A percentile compares a stretch with the other conserved stretches of the same genome.
Conservation (phyloP, 2,329 filamentous ascomycete species). For the Aspergillus chevalieri region DNA sequence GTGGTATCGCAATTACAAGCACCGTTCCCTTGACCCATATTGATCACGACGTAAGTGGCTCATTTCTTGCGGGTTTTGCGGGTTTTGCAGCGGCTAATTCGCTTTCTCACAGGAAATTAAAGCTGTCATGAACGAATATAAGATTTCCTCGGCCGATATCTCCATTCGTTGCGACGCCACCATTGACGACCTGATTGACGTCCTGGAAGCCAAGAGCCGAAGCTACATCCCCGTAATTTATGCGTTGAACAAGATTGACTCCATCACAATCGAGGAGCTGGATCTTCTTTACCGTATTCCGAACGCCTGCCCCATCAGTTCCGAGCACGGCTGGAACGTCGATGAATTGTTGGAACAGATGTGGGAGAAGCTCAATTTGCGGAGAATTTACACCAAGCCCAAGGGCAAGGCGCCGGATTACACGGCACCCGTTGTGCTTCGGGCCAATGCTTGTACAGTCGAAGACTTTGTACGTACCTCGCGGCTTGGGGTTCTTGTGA, state of each 20-base stretch:
- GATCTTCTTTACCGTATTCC: slow-evolving; percentile 95
- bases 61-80: background rate
- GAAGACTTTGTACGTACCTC: slow-evolving; percentile 82
- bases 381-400: slow-evolving; percentile 94
- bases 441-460: slow-evolving; percentile 74
- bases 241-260: slow-evolving; percentile 97
- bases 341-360: slow-evolving; percentile 95
- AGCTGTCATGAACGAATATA: slow-evolving; percentile 95
- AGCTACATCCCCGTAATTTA: slow-evolving; percentile 99
- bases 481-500: background rate
- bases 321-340: slow-evolving; percentile 95
- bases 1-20: slow-evolving; percentile 91
- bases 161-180: slow-evolving; percentile 97
- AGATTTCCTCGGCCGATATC: slow-evolving; percentile 93
- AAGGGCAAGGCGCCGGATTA: slow-evolving; percentile 95
- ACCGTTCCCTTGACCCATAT: slow-evolving; percentile 90
- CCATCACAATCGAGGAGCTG: slow-evolving; percentile 94
- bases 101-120: slow-evolving; percentile 65
- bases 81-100: slow-evolving; percentile 8
- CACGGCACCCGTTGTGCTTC: slow-evolving; percentile 79
- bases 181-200: slow-evolving; percentile 91
- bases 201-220: slow-evolving; percentile 88
- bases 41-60: slow-evolving; percentile 60
- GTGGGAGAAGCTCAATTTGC: slow-evolving; percentile 94
- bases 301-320: slow-evolving; percentile 93